A percentile compares a stretch with the other conserved stretches of the same genome.
phyloP scores from a whole-genome alignment of 176 grass and related monocot species.

The Panicum miliaceum region DNA sequence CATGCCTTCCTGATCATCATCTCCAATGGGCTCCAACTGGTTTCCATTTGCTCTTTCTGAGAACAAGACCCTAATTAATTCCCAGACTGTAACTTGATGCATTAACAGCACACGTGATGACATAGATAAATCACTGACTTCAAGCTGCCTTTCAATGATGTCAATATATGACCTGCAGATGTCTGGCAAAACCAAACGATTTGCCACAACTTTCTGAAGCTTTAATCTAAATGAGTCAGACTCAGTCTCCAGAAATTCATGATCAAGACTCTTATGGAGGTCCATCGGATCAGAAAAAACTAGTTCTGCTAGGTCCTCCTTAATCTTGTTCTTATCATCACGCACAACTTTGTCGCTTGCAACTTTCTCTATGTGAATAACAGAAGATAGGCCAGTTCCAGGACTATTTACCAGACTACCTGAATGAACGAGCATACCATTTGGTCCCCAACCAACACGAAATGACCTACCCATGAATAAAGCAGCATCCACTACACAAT shows the following conservation, averaged over 20 bases:
- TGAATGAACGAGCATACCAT: conserved; percentile 87
- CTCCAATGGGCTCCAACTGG: conserved; percentile 44
- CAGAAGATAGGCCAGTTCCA: conserved; percentile 69
- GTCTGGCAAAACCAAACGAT: conserved; percentile 67
- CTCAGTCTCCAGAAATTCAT: conserved; percentile 54
- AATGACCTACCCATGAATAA: conserved; percentile 97
- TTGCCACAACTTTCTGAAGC: conserved; percentile 73
- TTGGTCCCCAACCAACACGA: conserved; percentile 93
- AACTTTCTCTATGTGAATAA: conserved; percentile 83
- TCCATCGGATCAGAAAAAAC: conserved; percentile 69
- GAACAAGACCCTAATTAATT: conserved; percentile 87
- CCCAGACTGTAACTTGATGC: conserved; percentile 88
- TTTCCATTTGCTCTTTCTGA: conserved; percentile 59
- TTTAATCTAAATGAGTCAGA: conserved; percentile 64
- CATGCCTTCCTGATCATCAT: conserved; percentile 78
- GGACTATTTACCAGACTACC: conserved; percentile 67
- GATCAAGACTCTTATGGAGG: conserved; percentile 72
- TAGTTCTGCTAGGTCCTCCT: conserved; percentile 70
- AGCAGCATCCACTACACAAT: conserved; percentile 78
- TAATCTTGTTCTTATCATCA: conserved; percentile 69
- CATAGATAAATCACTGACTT: conserved; percentile 63
- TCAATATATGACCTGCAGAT: conserved; percentile 83
- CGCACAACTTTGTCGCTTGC: conserved; percentile 61
- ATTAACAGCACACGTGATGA: conserved; percentile 72
- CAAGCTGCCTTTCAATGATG: conserved; percentile 81